Conservation (phyloP, 164 flowering plant genomes). For the Berberis thunbergii region DNA sequence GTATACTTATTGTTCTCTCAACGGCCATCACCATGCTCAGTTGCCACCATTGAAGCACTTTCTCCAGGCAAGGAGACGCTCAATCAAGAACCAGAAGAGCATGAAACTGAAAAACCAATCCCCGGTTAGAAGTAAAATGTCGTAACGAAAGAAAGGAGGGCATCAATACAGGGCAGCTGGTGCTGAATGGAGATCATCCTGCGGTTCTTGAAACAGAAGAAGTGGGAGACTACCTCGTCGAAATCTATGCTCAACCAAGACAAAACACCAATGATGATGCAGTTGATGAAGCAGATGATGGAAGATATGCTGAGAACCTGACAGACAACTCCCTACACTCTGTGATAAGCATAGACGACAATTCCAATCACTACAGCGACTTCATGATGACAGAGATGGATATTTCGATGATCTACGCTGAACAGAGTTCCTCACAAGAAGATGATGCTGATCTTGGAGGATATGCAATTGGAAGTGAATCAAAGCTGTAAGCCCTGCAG, state of each 20-base stretch:
- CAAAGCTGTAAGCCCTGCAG: not conserved
- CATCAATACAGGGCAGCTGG: constrained; percentile 6
- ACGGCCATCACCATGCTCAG: constrained; percentile 47
- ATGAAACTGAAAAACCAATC: constrained; percentile 21
- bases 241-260: constrained; percentile 21
- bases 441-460: too few species aligned
- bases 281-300: too few species aligned
- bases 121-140: constrained; percentile 8
- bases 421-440: too few species aligned
- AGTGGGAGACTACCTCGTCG: constrained; percentile 19
- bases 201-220: constrained; percentile 1
- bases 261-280: not conserved
- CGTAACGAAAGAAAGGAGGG: constrained; percentile 17
- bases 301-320: too few species aligned
- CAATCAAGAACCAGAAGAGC: constrained; percentile 34
- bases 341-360: too few species aligned
- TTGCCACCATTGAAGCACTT: constrained; percentile 50
- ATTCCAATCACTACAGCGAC: too few species aligned
- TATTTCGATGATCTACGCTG: too few species aligned
- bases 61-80: constrained; percentile 32
- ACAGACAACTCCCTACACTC: too few species aligned
- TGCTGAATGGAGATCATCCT: constrained; percentile 3
- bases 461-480: too few species aligned
- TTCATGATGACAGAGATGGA: too few species aligned
- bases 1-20: constrained; percentile 76